These are phyloP conservation scores for Chlorella sp. DNA, from an alignment of 139 green algal genomes.

Conservation along the genomic window DNA sequence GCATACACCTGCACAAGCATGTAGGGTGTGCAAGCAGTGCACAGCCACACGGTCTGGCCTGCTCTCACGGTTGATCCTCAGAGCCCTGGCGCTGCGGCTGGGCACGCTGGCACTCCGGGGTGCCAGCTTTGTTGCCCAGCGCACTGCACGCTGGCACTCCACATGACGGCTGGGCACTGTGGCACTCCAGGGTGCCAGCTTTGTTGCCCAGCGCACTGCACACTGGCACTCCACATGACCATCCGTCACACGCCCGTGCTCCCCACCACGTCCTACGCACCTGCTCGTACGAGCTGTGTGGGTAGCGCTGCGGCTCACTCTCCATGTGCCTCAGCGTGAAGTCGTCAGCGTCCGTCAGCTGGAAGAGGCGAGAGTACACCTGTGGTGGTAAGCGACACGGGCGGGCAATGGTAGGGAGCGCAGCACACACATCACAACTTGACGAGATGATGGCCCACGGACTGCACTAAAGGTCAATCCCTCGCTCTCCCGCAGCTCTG, in stretches of 20 bases:
- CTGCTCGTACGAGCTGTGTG: slow-evolving; percentile 26
- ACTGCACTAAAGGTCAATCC: too few relatives aligned
- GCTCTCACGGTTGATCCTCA: too few relatives aligned
- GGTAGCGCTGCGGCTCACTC: slow-evolving; percentile 29
- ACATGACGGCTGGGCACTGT: not conserved
- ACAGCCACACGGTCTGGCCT: too few relatives aligned
- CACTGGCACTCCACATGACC: too few relatives aligned
- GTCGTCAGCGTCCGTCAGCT: slow-evolving; percentile 65
- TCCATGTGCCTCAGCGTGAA: slow-evolving; percentile 69
- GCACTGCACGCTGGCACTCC: not conserved
- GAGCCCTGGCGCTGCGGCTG: too few relatives aligned
- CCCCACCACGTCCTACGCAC: slow-evolving; percentile 2
- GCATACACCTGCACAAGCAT: too few relatives aligned
- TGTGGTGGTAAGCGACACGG: not conserved
- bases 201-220: not conserved
- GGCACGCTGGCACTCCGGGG: too few relatives aligned
- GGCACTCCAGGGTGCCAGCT: slow-evolving; percentile 10
- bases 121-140: not conserved
- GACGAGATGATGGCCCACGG: too few relatives aligned
- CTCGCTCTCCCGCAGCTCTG: too few relatives aligned
- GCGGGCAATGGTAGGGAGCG: not conserved
- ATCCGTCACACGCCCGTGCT: not conserved
- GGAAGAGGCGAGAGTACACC: slow-evolving; percentile 59
- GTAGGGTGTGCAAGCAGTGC: too few relatives aligned
- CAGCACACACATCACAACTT: not conserved